Conservation (phyloP, 306 rosid species). For the Trifolium dubium region DNA sequence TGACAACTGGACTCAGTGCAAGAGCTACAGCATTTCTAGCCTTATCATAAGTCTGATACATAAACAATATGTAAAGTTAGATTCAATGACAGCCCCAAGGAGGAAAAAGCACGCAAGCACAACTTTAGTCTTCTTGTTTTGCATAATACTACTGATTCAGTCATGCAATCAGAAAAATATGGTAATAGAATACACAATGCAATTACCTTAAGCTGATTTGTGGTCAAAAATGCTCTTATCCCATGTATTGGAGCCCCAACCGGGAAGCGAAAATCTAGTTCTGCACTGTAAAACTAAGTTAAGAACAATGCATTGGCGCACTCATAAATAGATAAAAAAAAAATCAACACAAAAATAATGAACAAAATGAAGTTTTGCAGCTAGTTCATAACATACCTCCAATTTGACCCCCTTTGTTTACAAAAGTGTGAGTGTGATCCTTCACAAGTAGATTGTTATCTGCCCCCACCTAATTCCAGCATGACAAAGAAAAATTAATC, state of each 20-base stretch:
- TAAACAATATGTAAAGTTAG: constrained; percentile 36
- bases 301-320: not conserved
- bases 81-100: not conserved
- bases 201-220: constrained; percentile 88
- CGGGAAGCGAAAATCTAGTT: constrained; percentile 96
- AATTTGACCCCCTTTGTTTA: constrained; percentile 92
- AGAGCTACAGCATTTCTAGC: constrained; percentile 98
- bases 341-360: constrained; percentile 24
- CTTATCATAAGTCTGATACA: constrained; percentile 84
- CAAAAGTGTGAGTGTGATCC: constrained; percentile 96
- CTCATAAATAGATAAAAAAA: constrained; percentile 23
- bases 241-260: constrained; percentile 96
- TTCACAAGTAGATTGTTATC: constrained; percentile 84
- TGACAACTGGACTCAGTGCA: constrained; percentile 96
- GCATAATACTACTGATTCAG: constrained; percentile 24
- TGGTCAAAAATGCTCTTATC: constrained; percentile 86
- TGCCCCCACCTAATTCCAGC: constrained; percentile 81
- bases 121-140: constrained; percentile 20
- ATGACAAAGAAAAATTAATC: constrained; percentile 32
- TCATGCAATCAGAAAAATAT: constrained; percentile 36
- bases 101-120: not conserved
- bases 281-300: constrained; percentile 60
- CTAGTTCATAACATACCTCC: constrained; percentile 65
- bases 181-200: constrained; percentile 13
- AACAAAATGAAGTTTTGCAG: constrained; percentile 25